Base-by-base conservation (phyloP, 2,329 filamentous ascomycete species). In the Westerdykella aurantiaca region DNA sequence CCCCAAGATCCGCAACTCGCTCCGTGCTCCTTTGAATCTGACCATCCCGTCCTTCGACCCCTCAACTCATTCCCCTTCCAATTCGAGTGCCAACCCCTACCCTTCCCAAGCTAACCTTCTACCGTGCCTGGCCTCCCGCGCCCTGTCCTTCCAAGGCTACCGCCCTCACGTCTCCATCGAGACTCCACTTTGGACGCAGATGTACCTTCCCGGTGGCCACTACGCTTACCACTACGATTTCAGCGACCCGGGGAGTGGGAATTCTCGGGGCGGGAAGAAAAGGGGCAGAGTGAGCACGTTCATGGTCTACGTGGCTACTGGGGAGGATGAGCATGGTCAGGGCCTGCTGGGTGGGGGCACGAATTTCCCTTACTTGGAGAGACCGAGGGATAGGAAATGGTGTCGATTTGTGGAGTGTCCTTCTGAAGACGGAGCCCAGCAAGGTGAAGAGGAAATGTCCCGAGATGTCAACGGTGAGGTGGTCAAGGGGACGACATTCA, bases 181-280 rank as follows among this genome's bases (percentile, higher is more conserved):
- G 60, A 72, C 75, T 39, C 33, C 33, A 9, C 70, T 82, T 49
- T 80, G 78, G 75, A 75, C 76, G 1, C 79, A 82, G 55, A 70
- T 75, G 40, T 83, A 83, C 54, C 33, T 35, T 13, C 57, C 65
- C 5, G 71, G 70, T 2, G 80, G 79, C 1, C 78, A 82, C 58
- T 83, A 82, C 58, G 63, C 63, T 3, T 72, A 79, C 47, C 79
- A 82, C 51, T 82, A 76, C 56, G 80, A 83, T 61, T 82, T 76
- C 75, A 1, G 56, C 58, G 33, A 35, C 33, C 33, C 33, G n/a
- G 33, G 33, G 9, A 14, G 33, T 13, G 33, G 33, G 7, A 35
- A 9, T 13, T 9, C 33, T 12, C 33, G 4, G 4, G 10, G 7
- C n/a, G 7, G 9, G 7, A 35, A 35, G 10, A 35, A 16, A 5